phyloP scores from a whole-genome alignment of 179 eudicot genomes.

The Carnegiea gigantea region DNA sequence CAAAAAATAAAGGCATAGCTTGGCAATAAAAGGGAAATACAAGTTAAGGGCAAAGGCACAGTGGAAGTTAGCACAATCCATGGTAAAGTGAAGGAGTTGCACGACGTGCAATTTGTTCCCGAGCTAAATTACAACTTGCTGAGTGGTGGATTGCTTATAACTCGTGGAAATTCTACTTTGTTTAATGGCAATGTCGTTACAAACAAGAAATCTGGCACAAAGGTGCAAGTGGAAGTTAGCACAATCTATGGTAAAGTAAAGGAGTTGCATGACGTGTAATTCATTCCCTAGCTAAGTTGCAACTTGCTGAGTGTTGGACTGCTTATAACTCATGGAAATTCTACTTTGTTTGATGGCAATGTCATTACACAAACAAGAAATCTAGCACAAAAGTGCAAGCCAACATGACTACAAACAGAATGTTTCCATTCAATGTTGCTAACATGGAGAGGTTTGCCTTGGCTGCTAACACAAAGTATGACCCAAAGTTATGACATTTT shows the following conservation, averaged over 20 bases:
- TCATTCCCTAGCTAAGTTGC: background rate
- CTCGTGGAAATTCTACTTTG: conserved; percentile 8
- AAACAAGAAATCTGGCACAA: background rate
- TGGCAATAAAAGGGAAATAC: background rate
- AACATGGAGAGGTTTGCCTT: background rate
- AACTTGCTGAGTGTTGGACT: conserved; percentile 19
- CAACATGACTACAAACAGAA: background rate
- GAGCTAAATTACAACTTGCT: conserved; percentile 4
- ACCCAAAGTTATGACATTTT: background rate
- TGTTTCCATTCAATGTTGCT: background rate
- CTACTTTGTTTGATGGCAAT: background rate
- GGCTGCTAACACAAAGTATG: background rate
- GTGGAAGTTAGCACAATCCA: background rate
- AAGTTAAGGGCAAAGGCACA: background rate
- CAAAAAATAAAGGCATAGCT: no score
- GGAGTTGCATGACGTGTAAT: conserved; percentile 2
- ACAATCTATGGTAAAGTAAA: background rate
- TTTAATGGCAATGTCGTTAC: background rate
- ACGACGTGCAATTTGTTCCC: conserved; percentile 6
- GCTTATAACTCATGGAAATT: conserved; percentile 1
- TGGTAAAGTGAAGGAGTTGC: background rate
- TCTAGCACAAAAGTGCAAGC: background rate
- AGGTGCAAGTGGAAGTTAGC: background rate
- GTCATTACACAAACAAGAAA: background rate
- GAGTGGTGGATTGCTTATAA: background rate